Evolutionary conservation across 2,329 filamentous ascomycete genomes (phyloP).

Genomic region (Colletotrichum graminicola): DNA sequence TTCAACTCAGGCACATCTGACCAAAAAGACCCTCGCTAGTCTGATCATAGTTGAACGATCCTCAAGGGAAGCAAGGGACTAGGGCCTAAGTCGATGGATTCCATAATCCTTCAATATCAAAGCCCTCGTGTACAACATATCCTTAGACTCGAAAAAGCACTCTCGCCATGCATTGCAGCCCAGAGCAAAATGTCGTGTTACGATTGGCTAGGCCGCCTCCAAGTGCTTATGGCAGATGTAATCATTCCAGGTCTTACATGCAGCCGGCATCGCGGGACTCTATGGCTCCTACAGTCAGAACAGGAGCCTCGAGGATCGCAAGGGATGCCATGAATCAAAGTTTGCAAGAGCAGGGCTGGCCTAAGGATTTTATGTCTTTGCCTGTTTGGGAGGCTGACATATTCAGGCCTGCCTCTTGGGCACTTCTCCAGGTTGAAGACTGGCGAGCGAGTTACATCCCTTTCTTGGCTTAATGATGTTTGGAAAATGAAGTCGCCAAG

Average conservation of each 20-base stretch:
- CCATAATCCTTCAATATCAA: not conserved
- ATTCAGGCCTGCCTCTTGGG: not conserved
- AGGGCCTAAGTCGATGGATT: not conserved
- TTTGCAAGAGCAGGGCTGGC: not conserved
- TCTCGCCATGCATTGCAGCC: not conserved
- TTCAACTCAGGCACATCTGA: constrained; percentile 1
- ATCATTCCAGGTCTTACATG: constrained; percentile 34
- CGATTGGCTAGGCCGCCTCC: constrained; percentile 19
- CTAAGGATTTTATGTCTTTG: not conserved
- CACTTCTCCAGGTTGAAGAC: not conserved
- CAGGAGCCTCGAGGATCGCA: not conserved
- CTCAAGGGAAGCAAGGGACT: not conserved
- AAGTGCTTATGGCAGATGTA: constrained; percentile 41
- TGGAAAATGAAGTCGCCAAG: not conserved
- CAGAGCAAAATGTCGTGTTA: not conserved
- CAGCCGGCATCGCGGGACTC: constrained; percentile 22
- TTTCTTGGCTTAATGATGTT: not conserved
- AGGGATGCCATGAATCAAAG: not conserved
- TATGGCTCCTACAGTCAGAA: not conserved
- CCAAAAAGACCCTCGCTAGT: not conserved
- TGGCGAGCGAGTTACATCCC: constrained; percentile 1
- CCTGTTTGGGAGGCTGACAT: not conserved
- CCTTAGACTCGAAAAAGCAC: constrained; percentile 6
- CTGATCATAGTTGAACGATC: constrained; percentile 12
- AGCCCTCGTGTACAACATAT: not conserved